These are phyloP conservation scores for Phytophthora uliginosa DNA, from an alignment of 352 stramenopile species.

Conservation along the genomic window DNA sequence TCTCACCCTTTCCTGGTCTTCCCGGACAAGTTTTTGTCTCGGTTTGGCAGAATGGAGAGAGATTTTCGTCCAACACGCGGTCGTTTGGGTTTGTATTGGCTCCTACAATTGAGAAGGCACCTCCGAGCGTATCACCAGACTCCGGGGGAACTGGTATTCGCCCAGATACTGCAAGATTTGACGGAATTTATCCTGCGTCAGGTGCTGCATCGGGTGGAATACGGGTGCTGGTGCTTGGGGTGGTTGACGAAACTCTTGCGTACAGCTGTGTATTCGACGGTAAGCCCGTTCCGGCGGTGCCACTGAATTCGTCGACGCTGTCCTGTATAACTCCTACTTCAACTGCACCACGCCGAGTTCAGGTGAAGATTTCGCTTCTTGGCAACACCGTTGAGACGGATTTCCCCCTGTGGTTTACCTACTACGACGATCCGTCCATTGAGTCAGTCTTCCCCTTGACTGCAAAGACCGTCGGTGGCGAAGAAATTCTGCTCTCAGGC, in stretches of 20 bases:
- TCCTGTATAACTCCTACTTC: constrained; percentile 28
- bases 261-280: constrained; percentile 45
- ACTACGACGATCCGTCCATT: constrained; percentile 39
- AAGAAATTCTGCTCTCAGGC: constrained; percentile 42
- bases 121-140: constrained; percentile 30
- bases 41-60: constrained; percentile 46
- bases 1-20: not conserved
- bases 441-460: constrained; percentile 27
- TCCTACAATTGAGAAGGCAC: constrained; percentile 25
- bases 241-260: constrained; percentile 27
- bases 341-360: not conserved
- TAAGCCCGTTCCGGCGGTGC: constrained; percentile 2
- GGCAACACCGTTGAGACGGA: not conserved
- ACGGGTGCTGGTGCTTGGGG: constrained; percentile 26
- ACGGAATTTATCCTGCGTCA: constrained; percentile 29
- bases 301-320: constrained; percentile 32
- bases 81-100: constrained; percentile 30
- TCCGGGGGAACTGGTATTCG: constrained; percentile 21
- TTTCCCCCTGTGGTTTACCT: constrained; percentile 35
- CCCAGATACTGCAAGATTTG: constrained; percentile 21
- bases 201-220: constrained; percentile 40
- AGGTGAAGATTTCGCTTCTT: constrained; percentile 9
- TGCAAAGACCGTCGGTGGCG: constrained; percentile 32
- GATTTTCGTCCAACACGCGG: constrained; percentile 39
- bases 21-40: constrained; percentile 29